Conservation (phyloP, 768 basidiomycete genomes). For the Fibroporia radiculosa region DNA sequence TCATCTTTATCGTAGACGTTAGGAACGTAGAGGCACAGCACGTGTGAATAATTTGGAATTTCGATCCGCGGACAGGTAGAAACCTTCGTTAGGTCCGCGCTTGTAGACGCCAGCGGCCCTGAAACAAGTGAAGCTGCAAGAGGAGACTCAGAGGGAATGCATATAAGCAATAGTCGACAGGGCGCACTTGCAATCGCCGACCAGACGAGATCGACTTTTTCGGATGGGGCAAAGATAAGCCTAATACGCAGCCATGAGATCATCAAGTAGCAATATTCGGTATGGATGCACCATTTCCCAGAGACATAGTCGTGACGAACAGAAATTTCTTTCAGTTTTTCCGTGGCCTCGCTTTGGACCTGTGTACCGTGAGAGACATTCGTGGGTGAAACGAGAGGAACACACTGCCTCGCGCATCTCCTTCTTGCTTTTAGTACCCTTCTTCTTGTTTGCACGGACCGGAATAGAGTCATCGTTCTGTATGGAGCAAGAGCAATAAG, state of each 20-base stretch:
- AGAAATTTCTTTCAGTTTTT: conserved; percentile 55
- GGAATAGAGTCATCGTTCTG: conserved; percentile 65
- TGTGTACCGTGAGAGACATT: conserved; percentile 16
- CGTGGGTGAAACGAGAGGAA: not conserved
- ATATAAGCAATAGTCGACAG: not conserved
- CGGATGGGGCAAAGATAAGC: conserved; percentile 56
- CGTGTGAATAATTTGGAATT: conserved; percentile 45
- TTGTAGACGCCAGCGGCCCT: conserved; percentile 53
- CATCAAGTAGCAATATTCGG: not conserved
- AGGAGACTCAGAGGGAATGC: not conserved
- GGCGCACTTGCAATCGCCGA: conserved; percentile 48
- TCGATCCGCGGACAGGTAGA: conserved; percentile 50
- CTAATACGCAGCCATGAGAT: conserved; percentile 26
- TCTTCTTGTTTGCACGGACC: conserved; percentile 60
- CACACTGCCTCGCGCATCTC: conserved; percentile 62
- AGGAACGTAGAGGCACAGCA: conserved; percentile 67
- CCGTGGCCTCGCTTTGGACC: conserved; percentile 53
- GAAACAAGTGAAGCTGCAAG: conserved; percentile 51
- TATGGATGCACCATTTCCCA: conserved; percentile 58
- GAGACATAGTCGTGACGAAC: conserved; percentile 40
- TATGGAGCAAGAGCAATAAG: not conserved
- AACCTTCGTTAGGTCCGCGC: conserved; percentile 54
- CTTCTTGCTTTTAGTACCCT: conserved; percentile 67
- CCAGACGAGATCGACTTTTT: conserved; percentile 63
- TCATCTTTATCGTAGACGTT: conserved; percentile 59